phyloP scores from a whole-genome alignment of 2,329 filamentous ascomycete genomes.

The Aspergillus calidoustus region DNA sequence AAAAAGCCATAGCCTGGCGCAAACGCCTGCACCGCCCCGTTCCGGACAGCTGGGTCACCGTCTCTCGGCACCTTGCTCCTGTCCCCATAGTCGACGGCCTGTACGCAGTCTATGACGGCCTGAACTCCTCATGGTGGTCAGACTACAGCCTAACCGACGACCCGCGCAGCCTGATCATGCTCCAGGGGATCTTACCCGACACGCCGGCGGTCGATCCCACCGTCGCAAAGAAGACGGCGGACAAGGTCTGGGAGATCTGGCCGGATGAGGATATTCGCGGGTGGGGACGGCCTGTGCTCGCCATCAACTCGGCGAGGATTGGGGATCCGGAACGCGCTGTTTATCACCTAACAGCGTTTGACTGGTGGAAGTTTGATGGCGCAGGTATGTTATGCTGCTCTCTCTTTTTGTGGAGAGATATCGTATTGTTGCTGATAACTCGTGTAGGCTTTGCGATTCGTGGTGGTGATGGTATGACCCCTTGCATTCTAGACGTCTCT shows the following conservation, averaged over 20 bases:
- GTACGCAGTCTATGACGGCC: slow-evolving; percentile 20
- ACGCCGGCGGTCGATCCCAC: slow-evolving; percentile 15
- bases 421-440: neutral
- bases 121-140: slow-evolving; percentile 23
- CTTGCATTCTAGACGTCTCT: neutral
- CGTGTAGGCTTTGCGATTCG: slow-evolving; percentile 20
- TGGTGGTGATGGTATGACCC: slow-evolving; percentile 16
- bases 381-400: slow-evolving; percentile 12
- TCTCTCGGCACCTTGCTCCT: slow-evolving; percentile 12
- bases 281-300: slow-evolving; percentile 22
- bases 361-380: slow-evolving; percentile 24
- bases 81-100: slow-evolving; percentile 14
- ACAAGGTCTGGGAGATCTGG: slow-evolving; percentile 21
- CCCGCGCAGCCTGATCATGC: slow-evolving; percentile 23
- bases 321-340: slow-evolving; percentile 17
- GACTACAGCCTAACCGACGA: slow-evolving; percentile 15
- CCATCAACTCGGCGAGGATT: slow-evolving; percentile 21
- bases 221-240: slow-evolving; percentile 12
- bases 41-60: slow-evolving; percentile 10
- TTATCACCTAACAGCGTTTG: slow-evolving; percentile 20
- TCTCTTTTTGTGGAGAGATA: neutral
- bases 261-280: slow-evolving; percentile 21
- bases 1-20: slow-evolving; percentile 19
- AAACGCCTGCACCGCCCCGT: slow-evolving; percentile 8
- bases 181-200: slow-evolving; percentile 21